Evolutionary conservation across 441 rosid genomes (phyloP).

Genomic region (Jatropha podagrica): DNA sequence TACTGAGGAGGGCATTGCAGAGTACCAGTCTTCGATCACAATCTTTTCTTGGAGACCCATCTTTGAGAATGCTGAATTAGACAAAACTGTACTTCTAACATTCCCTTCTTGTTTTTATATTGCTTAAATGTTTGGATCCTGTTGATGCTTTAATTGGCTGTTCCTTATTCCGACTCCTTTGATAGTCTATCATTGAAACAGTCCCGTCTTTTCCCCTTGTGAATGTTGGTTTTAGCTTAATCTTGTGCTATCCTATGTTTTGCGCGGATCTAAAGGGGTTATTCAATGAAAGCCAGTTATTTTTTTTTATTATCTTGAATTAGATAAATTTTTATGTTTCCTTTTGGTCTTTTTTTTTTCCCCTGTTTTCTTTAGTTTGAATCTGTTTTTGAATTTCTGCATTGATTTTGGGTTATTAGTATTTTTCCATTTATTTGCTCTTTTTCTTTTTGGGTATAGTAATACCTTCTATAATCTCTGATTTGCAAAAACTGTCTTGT

Average conservation of each 20-base stretch:
- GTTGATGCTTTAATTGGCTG: constrained; percentile 6
- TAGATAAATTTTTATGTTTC: background rate
- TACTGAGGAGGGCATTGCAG: constrained; percentile 63
- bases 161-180: constrained; percentile 12
- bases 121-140: constrained; percentile 2
- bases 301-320: constrained; percentile 18
- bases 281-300: constrained; percentile 15
- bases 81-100: constrained; percentile 38
- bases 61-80: constrained; percentile 59
- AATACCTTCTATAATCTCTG: background rate
- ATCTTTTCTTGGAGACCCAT: constrained; percentile 98
- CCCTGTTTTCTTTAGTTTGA: background rate
- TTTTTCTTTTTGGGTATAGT: background rate
- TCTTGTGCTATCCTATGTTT: constrained; percentile 8
- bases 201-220: background rate
- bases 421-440: background rate
- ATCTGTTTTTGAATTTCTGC: constrained; percentile 1
- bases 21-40: constrained; percentile 74
- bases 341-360: background rate
- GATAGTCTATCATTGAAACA: background rate
- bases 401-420: background rate
- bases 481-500: background rate
- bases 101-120: background rate
- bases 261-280: constrained; percentile 26
- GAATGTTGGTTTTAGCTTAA: constrained; percentile 5